Conservation (phyloP, 2,329 filamentous ascomycete species). For the Apiospora phragmitis region DNA sequence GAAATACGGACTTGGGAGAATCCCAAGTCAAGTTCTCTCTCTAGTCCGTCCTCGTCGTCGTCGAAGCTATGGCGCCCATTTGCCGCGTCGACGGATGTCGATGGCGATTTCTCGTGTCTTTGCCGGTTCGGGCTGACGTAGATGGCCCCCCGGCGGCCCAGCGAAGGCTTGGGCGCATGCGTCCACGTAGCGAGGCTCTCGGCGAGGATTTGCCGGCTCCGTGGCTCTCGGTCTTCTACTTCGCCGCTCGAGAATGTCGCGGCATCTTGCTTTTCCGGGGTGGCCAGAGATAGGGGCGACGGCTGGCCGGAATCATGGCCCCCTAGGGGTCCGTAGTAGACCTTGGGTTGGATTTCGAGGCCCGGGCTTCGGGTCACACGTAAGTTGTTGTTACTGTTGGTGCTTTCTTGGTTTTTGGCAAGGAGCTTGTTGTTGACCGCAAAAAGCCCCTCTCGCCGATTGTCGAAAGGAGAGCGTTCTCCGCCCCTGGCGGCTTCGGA, state of each 20-base stretch:
- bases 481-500: neutral
- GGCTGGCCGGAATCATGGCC: neutral
- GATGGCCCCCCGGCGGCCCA: neutral
- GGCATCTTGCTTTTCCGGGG: neutral
- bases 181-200: neutral
- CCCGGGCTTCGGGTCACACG: neutral
- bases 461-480: neutral
- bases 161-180: neutral
- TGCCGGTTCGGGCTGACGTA: neutral
- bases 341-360: neutral
- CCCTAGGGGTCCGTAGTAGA: neutral
- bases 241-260: neutral
- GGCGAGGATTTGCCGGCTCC: neutral
- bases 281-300: neutral
- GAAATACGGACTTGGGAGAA: neutral
- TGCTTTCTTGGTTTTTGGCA: too few species aligned
- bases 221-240: neutral
- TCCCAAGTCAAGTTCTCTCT: neutral
- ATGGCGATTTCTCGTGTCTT: neutral
- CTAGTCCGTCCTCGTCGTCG: neutral
- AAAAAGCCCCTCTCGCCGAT: neutral
- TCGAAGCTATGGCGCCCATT: neutral
- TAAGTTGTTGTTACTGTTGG: too few species aligned
- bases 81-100: neutral
- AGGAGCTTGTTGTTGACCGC: neutral